These are phyloP conservation scores for Macadamia tetraphylla DNA, from an alignment of 164 flowering plant species.

Conservation along the genomic window DNA sequence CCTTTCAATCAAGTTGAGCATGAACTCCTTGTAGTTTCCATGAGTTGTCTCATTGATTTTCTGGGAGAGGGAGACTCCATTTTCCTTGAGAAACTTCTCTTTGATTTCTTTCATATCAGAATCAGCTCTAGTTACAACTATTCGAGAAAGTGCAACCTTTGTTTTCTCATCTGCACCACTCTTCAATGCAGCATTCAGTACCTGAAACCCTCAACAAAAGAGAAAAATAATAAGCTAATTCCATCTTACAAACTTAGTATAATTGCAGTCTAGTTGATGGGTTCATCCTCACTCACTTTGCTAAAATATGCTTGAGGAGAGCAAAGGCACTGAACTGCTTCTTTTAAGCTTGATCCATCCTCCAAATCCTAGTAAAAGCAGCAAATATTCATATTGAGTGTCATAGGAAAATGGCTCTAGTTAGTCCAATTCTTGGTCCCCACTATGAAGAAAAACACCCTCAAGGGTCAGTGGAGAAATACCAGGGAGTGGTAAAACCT, in stretches of 20 bases:
- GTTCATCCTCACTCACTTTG: slow-evolving; percentile 39
- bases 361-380: slow-evolving; percentile 42
- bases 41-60: slow-evolving; percentile 41
- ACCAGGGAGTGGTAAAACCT: not conserved
- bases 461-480: too few species aligned
- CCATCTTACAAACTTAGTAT: not conserved
- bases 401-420: too few species aligned
- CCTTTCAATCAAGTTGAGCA: slow-evolving; percentile 54
- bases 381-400: not conserved
- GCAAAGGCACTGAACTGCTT: slow-evolving; percentile 45
- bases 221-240: not conserved
- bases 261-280: not conserved
- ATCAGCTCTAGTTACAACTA: slow-evolving; percentile 60
- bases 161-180: slow-evolving; percentile 38
- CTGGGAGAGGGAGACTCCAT: slow-evolving; percentile 38
- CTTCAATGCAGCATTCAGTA: slow-evolving; percentile 37
- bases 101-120: slow-evolving; percentile 48
- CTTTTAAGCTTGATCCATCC: slow-evolving; percentile 27
- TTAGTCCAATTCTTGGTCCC: too few species aligned
- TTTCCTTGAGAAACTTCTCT: slow-evolving; percentile 36
- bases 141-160: slow-evolving; percentile 60
- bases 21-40: slow-evolving; percentile 68
- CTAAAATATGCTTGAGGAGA: slow-evolving; percentile 52
- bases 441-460: too few species aligned
- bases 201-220: slow-evolving; percentile 27